Base-by-base conservation (phyloP, 352 stramenopile genomes). In the Phytophthora litchii region DNA sequence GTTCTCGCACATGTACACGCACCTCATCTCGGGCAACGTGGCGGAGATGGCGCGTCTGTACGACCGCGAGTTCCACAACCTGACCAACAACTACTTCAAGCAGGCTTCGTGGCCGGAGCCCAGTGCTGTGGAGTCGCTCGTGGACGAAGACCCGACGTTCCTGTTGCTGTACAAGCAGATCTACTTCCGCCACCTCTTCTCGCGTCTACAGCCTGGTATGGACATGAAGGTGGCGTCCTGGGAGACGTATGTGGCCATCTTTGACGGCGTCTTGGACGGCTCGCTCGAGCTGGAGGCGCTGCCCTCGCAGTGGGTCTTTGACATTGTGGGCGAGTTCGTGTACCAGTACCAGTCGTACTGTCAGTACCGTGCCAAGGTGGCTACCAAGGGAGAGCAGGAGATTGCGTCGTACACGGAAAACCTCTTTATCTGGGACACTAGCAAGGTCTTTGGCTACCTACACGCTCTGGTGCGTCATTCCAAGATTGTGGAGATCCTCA, bases 271-370 rank as follows among this genome's bases (percentile, higher is more conserved):
- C 17, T 68, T 99, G 49, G 76, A 92, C 49, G 72, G 91, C 38
- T 89, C 74, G 58, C 70, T 94, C 38, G 83, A 94, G 36, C 68
- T 96, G 7, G 80, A 94, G 53, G 76, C 65, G 40, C 78, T 99
- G 45, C 88, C 97, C 13, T 88, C 95, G 7, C 92, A 98, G 72
- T 99, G 97, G 97, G 83, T 97, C 37, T 99, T 99, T 74, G 97
- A 99, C 79, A 97, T 99, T 62, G 79, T 99, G 11, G 89, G 98
- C 64, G 97, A 99, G 81, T 99, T 99, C 65, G 91, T 99, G 1
- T 99, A 99, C 78, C 96, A 99, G 78, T 99, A 99, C 82, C 96
- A 99, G 79, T 96, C 92, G 55, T 99, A 98, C 71, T 98, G 93
- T 74, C 96, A 99, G 76, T 97, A 97, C 73, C 88, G 95, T 43